Conservation (phyloP, 2,329 filamentous ascomycete genomes). For the Pseudopyricularia javanii region DNA sequence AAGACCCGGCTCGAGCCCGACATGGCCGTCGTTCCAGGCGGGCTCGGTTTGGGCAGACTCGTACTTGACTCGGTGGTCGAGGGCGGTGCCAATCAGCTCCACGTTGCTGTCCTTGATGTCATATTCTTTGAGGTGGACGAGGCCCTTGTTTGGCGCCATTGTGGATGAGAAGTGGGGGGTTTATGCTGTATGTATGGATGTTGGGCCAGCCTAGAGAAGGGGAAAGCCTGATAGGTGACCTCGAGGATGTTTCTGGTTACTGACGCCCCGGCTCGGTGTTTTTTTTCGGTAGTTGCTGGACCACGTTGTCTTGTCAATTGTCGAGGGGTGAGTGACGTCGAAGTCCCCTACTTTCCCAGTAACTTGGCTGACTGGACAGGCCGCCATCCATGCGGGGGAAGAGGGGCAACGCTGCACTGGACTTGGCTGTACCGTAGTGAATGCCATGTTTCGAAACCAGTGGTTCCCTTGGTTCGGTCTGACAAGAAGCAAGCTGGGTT, state of each 20-base stretch:
- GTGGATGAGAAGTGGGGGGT: not conserved
- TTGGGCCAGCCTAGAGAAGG: too few species aligned
- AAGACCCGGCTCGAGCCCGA: conserved; percentile 42
- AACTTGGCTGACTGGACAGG: too few species aligned
- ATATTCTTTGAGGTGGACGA: conserved; percentile 51
- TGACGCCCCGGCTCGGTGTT: too few species aligned
- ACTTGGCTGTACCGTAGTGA: too few species aligned
- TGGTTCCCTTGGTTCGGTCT: not conserved
- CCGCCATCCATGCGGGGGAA: not conserved
- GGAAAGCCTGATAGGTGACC: too few species aligned
- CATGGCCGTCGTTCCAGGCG: conserved; percentile 48
- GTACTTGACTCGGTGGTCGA: conserved; percentile 58
- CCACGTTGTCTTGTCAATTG: too few species aligned
- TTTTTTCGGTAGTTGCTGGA: too few species aligned
- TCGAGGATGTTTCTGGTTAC: too few species aligned
- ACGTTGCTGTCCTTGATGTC: conserved; percentile 59
- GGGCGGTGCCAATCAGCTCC: conserved; percentile 48
- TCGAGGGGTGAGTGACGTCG: too few species aligned
- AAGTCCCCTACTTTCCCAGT: too few species aligned
- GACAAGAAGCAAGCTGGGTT: not conserved
- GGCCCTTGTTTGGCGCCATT: conserved; percentile 50
- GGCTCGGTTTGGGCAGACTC: conserved; percentile 52
- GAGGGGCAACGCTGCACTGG: not conserved
- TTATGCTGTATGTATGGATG: not conserved
- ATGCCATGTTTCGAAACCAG: not conserved